These are phyloP conservation scores for Hanseniaspora uvarum DNA, from an alignment of 1,139 yeast genomes.

Conservation along the genomic window DNA sequence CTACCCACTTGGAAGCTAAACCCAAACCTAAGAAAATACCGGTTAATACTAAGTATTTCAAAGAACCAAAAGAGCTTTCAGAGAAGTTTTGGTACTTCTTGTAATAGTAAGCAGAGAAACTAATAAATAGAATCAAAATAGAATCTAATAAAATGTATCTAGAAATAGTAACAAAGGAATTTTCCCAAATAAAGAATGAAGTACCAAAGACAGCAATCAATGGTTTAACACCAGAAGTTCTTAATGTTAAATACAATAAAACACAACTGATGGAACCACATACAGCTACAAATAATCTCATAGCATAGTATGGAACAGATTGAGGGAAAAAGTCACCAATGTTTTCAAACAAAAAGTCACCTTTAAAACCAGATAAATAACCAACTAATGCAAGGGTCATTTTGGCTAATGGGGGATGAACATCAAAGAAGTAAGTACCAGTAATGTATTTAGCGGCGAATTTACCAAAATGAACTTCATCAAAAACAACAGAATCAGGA, in stretches of 20 bases:
- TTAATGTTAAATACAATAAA: slow-evolving; percentile 67
- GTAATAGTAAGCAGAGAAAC: slow-evolving; percentile 70
- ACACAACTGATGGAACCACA: slow-evolving; percentile 74
- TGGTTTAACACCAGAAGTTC: slow-evolving; percentile 82
- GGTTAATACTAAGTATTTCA: slow-evolving; percentile 56
- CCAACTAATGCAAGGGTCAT: slow-evolving; percentile 76
- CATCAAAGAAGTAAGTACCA: slow-evolving; percentile 77
- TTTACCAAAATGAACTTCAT: slow-evolving; percentile 80
- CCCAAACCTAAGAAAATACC: slow-evolving; percentile 85
- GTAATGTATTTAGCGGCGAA: slow-evolving; percentile 65
- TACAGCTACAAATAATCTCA: slow-evolving; percentile 80
- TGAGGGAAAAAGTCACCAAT: slow-evolving; percentile 57
- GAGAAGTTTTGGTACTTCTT: slow-evolving; percentile 70
- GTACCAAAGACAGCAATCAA: slow-evolving; percentile 59
- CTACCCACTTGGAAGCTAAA: slow-evolving; percentile 90
- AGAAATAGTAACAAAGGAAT: slow-evolving; percentile 77
- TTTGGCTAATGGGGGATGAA: slow-evolving; percentile 89
- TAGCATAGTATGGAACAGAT: slow-evolving; percentile 58
- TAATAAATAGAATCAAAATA: slow-evolving; percentile 83
- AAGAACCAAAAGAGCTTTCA: slow-evolving; percentile 66
- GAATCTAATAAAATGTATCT: slow-evolving; percentile 84
- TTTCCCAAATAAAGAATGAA: slow-evolving; percentile 63
- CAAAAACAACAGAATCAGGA: slow-evolving; percentile 83
- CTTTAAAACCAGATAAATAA: slow-evolving; percentile 62
- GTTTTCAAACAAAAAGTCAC: slow-evolving; percentile 58